Conservation (phyloP, 345 rosid species). For the Pistacia vera region DNA sequence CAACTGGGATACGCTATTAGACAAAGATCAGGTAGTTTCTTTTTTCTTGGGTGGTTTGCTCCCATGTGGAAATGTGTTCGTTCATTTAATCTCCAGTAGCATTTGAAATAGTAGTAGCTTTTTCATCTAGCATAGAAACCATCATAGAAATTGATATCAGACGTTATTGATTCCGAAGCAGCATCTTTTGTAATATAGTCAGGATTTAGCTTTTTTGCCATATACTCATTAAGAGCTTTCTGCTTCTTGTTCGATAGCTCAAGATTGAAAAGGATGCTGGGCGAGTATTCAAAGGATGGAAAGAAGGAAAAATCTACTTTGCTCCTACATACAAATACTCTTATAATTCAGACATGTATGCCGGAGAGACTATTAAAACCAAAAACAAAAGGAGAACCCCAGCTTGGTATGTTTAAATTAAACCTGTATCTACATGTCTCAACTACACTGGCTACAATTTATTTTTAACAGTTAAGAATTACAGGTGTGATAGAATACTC, state of each 20-base stretch:
- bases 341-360: conserved; percentile 73
- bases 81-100: neutral
- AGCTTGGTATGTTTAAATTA: conserved; percentile 63
- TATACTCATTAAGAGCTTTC: neutral
- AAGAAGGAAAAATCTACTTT: conserved; percentile 85
- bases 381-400: conserved; percentile 93
- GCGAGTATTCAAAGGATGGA: conserved; percentile 86
- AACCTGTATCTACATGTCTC: neutral
- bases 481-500: conserved; percentile 93
- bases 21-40: conserved; percentile 83
- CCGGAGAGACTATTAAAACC: conserved; percentile 64
- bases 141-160: neutral
- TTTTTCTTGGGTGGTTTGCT: neutral
- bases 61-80: neutral
- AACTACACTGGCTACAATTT: neutral
- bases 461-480: conserved; percentile 8
- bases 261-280: conserved; percentile 93
- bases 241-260: conserved; percentile 44
- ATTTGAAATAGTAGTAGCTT: neutral
- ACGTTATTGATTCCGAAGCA: neutral
- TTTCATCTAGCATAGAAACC: neutral
- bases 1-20: conserved; percentile 66
- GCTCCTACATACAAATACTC: conserved; percentile 96
- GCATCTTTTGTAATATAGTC: neutral
- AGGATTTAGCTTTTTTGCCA: neutral